Evolutionary conservation across 257 asterid genomes (phyloP), one percentile per base, ranked within the genome.

Genomic region (Solanum corneliomulleri): DNA sequence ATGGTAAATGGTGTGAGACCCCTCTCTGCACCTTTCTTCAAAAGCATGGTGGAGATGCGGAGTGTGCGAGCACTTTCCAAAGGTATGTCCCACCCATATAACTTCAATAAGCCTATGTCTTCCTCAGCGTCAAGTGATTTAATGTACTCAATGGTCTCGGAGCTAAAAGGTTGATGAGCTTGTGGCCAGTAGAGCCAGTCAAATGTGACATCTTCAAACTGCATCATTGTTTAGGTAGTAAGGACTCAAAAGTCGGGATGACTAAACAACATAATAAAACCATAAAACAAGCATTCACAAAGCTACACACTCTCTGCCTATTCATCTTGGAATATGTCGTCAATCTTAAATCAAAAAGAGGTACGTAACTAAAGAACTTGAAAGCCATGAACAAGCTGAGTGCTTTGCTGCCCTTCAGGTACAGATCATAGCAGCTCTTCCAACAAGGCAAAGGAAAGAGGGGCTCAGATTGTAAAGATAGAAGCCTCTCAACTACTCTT

Each of bases 111-210:
- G 83, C 76, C 90, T 84, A 88, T 88, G 86, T 88, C 90, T 78
- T 85, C 88, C 75, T 88, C 88, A n/a, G 88, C 56, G 4, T 88
- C 86, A 15, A 88, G 86, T 2, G 90, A 84, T 69, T 88, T 88
- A 76, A 88, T 88, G 85, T 88, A 85, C 45, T 85, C 75, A 9
- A 85, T 29, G 58, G 90, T 88, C 60, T 75, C 71, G 37, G 86
- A 27, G 84, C 75, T 76, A 87, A 85, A 88, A 60, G 86, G 88
- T 13, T 76, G 88, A 56, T 86, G 83, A 16, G 88, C 82, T 69
- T 85, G 88, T 76, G 88, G 88, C 90, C 90, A 88, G 90, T 88
- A 88, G 47, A 88, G 88, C 90, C 90, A 88, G 86, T 88, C 90
- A 76, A 85, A 88, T 20, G 90, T 88, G 86, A 86, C 72, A 70